These are phyloP conservation scores for Coemansia pectinata DNA, from an alignment of 192 early-diverging fungal genomes.

Conservation along the genomic window DNA sequence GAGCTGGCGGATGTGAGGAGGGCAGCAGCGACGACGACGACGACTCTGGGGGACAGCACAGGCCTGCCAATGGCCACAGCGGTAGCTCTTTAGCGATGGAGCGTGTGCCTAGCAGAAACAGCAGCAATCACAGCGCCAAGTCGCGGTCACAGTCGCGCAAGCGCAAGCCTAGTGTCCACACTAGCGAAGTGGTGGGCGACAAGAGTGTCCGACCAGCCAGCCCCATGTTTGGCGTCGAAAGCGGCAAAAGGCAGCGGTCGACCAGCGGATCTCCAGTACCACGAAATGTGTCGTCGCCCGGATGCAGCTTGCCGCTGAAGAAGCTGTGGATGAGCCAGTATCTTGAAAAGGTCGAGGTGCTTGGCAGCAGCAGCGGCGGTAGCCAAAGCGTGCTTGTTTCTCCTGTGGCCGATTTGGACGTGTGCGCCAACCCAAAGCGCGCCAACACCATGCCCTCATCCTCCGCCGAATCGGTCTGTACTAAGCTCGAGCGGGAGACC, in stretches of 20 bases:
- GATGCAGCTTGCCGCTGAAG: conserved; percentile 34
- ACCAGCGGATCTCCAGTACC: background rate
- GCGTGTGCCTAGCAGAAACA: conserved; percentile 9
- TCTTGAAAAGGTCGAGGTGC: conserved; percentile 20
- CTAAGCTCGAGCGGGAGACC: background rate
- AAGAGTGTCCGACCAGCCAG: background rate
- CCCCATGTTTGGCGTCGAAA: background rate
- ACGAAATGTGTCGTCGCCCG: background rate
- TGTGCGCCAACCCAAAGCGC: background rate
- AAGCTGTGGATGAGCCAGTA: conserved; percentile 55
- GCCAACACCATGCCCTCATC: background rate
- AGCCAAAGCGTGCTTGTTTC: background rate
- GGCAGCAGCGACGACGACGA: background rate
- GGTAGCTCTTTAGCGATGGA: background rate
- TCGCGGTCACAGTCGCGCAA: conserved; percentile 17
- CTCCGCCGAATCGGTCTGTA: background rate
- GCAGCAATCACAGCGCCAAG: conserved; percentile 5
- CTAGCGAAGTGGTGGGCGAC: background rate
- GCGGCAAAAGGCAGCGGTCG: conserved; percentile 26
- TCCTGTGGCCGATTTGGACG: background rate
- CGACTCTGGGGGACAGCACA: background rate
- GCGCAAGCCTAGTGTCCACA: conserved; percentile 27
- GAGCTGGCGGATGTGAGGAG: background rate
- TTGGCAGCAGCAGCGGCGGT: background rate
- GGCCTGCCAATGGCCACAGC: background rate